Evolutionary conservation across 2,329 filamentous ascomycete genomes (phyloP).

Genomic region (Fusarium multiceps): DNA sequence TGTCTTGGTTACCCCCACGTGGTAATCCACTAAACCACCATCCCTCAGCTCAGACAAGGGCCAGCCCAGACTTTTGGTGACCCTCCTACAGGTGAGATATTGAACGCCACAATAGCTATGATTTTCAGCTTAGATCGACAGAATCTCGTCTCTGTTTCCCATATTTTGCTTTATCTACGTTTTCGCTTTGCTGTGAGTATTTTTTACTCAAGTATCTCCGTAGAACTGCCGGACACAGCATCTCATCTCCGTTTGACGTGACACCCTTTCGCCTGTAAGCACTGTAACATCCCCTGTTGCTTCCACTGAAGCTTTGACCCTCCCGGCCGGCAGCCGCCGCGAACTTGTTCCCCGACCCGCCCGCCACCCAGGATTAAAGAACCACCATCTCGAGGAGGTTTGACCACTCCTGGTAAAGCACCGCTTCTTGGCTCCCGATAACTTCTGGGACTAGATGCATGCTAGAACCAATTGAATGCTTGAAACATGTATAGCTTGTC

Average conservation of each 20-base stretch:
- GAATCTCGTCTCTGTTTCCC: not conserved
- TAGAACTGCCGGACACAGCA: not conserved
- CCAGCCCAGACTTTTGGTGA: constrained; percentile 10
- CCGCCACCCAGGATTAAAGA: constrained; percentile 28
- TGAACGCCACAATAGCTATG: constrained; percentile 19
- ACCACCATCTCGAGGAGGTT: constrained; percentile 32
- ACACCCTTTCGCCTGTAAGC: constrained; percentile 27
- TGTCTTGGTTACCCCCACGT: constrained; percentile 31
- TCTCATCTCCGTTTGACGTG: constrained; percentile 1
- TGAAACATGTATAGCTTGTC: constrained; percentile 24
- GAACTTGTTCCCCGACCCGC: constrained; percentile 14
- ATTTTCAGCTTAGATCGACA: not conserved
- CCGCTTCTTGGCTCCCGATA: constrained; percentile 37
- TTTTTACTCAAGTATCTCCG: not conserved
- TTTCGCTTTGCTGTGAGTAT: fast-evolving
- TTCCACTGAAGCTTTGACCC: constrained; percentile 26
- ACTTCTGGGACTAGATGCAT: not conserved
- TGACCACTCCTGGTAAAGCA: constrained; percentile 25
- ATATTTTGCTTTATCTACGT: not conserved
- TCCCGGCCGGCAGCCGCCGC: constrained; percentile 16
- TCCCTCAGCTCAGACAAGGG: not conserved
- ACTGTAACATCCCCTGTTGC: constrained; percentile 27
- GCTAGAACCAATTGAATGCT: constrained; percentile 15
- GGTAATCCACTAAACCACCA: constrained; percentile 20
- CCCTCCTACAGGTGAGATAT: constrained; percentile 17